These are phyloP conservation scores for Anthracocystis walkeri DNA, from an alignment of 1,284 basidiomycete species.

Conservation along the genomic window DNA sequence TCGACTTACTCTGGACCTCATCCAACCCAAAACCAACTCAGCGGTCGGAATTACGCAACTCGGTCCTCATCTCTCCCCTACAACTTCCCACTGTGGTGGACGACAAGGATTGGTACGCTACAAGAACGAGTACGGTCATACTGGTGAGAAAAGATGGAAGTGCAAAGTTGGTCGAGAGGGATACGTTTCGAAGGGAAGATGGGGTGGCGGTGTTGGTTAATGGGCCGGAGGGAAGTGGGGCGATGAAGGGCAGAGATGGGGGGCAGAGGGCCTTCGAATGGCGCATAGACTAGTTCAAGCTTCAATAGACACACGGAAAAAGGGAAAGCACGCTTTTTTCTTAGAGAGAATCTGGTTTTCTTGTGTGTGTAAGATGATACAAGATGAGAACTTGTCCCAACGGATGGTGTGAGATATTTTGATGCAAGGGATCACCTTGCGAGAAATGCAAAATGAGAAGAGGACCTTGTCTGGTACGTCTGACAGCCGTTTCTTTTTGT, in stretches of 20 bases:
- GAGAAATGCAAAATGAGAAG: background rate
- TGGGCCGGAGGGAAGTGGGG: constrained; percentile 11
- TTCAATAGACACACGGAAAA: background rate
- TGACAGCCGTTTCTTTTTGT: constrained; percentile 10
- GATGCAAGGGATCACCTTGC: background rate
- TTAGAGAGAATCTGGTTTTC: constrained; percentile 24
- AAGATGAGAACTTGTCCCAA: constrained; percentile 24
- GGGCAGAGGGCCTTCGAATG: constrained; percentile 25
- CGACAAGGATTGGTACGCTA: constrained; percentile 45
- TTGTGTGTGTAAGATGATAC: constrained; percentile 39
- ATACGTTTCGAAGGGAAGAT: constrained; percentile 25
- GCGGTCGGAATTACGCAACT: constrained; percentile 30
- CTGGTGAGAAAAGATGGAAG: constrained; percentile 23
- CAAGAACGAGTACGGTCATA: constrained; percentile 48
- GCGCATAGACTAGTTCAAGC: background rate
- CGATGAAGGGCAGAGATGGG: constrained; percentile 7
- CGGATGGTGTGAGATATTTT: constrained; percentile 12
- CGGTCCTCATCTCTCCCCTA: constrained; percentile 46
- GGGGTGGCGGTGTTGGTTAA: constrained; percentile 21
- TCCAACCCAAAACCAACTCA: constrained; percentile 17
- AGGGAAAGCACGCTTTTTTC: background rate
- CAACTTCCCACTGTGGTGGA: constrained; percentile 2
- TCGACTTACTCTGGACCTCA: constrained; percentile 36
- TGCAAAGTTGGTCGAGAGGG: constrained; percentile 41
- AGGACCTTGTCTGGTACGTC: background rate